A percentile compares a stretch with the other conserved stretches of the same genome.
phyloP scores from a whole-genome alignment of 2,329 filamentous ascomycete species.

The Xylaria sp. region DNA sequence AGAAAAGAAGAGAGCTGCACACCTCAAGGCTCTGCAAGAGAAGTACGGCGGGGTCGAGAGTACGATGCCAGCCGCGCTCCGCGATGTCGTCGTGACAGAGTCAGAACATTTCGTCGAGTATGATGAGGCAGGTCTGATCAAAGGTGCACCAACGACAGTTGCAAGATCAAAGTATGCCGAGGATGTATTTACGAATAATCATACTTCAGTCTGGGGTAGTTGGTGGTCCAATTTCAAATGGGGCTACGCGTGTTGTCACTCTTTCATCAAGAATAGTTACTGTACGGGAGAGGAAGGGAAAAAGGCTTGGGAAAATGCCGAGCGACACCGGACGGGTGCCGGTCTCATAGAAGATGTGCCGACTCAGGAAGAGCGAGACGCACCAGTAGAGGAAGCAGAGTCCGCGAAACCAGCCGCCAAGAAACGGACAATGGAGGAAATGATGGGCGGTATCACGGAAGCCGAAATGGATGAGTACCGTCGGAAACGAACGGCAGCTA shows the following conservation, averaged over 20 bases:
- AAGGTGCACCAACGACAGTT: conserved; percentile 80
- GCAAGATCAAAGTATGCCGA: conserved; percentile 93
- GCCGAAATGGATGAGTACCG: conserved; percentile 89
- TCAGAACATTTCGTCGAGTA: conserved; percentile 94
- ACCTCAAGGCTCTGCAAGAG: conserved; percentile 76
- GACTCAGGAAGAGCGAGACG: conserved; percentile 39
- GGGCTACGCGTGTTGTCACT: conserved; percentile 97
- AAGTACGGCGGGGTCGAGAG: conserved; percentile 82
- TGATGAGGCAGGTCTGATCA: conserved; percentile 88
- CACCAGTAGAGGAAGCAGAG: conserved; percentile 42
- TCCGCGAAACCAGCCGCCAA: conserved; percentile 55
- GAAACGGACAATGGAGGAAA: conserved; percentile 82
- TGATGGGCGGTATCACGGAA: conserved; percentile 81
- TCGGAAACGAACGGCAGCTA: conserved; percentile 75
- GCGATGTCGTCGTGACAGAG: conserved; percentile 76
- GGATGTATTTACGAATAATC: conserved; percentile 89
- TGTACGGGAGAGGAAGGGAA: conserved; percentile 94
- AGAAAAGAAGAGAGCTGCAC: conserved; percentile 73
- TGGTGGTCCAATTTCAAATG: conserved; percentile 97
- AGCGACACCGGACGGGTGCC: conserved; percentile 65
- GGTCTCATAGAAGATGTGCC: conserved; percentile 52
- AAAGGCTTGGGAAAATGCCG: conserved; percentile 80
- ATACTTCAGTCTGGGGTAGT: conserved; percentile 92
- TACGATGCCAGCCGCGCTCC: conserved; percentile 68
- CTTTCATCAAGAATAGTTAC: conserved; percentile 94